These are phyloP conservation scores for Mycena albidolilacea DNA, from an alignment of 768 basidiomycete species.

Conservation along the genomic window DNA sequence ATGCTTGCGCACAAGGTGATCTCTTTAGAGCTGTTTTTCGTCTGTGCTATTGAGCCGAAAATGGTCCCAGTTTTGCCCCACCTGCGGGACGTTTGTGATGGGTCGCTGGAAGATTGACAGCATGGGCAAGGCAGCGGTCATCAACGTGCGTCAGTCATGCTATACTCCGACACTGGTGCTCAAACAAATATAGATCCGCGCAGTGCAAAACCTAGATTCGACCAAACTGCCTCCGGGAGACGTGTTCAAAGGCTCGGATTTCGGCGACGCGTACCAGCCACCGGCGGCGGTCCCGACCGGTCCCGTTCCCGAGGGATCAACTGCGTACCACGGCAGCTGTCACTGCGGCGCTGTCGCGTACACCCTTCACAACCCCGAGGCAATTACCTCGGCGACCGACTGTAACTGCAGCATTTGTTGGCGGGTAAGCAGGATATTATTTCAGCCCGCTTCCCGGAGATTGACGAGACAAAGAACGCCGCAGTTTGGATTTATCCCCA, in stretches of 20 bases:
- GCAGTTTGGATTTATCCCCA: slow-evolving; percentile 11
- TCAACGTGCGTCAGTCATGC: slow-evolving; percentile 23
- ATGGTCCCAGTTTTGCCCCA: slow-evolving; percentile 25
- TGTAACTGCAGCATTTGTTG: slow-evolving; percentile 37
- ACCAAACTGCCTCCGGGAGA: slow-evolving; percentile 3
- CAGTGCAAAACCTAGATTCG: slow-evolving; percentile 19
- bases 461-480: slow-evolving; percentile 13
- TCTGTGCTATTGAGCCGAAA: background rate
- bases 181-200: slow-evolving; percentile 18
- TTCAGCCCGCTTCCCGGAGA: slow-evolving; percentile 8
- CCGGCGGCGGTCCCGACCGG: slow-evolving; percentile 8
- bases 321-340: slow-evolving; percentile 30
- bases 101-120: slow-evolving; percentile 3
- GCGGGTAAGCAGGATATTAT: slow-evolving; percentile 21
- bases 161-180: background rate
- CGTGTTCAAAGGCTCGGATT: slow-evolving; percentile 3
- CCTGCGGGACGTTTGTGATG: slow-evolving; percentile 31
- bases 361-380: slow-evolving; percentile 17
- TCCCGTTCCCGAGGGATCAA: slow-evolving; percentile 14
- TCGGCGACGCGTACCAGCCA: slow-evolving; percentile 13
- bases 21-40: background rate
- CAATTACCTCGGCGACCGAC: slow-evolving; percentile 8
- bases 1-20: slow-evolving; percentile 26
- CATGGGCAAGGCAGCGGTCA: slow-evolving; percentile 6
- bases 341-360: slow-evolving; percentile 34